These are phyloP conservation scores for Apiospora rasikravindrae DNA, from an alignment of 2,329 filamentous ascomycete genomes.

Conservation along the genomic window DNA sequence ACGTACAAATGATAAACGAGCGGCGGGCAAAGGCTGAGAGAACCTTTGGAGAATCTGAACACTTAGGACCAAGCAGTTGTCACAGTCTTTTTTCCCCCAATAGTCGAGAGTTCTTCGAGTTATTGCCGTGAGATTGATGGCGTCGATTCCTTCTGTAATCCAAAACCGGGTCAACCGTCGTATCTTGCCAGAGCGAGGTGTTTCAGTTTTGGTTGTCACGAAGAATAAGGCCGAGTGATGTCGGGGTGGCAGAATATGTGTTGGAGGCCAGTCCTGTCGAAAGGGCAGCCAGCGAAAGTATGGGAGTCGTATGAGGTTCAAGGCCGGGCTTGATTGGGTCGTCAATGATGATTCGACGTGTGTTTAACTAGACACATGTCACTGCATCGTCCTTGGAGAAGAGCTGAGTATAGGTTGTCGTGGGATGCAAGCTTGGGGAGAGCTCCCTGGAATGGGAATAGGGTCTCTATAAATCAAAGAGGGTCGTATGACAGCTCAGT, in stretches of 20 bases:
- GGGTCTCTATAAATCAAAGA: slow-evolving; percentile 45
- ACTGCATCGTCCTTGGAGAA: slow-evolving; percentile 12
- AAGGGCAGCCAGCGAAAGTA: background rate
- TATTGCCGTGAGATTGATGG: slow-evolving; percentile 2
- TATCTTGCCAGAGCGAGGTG: background rate
- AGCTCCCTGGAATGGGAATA: slow-evolving; percentile 32
- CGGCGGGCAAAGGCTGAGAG: slow-evolving; percentile 13
- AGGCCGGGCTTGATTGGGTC: background rate
- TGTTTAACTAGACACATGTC: background rate
- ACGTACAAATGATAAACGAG: slow-evolving; percentile 16
- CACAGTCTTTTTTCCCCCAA: background rate
- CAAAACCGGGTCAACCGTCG: slow-evolving; percentile 1
- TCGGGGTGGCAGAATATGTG: background rate
- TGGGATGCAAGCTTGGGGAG: slow-evolving; percentile 4
- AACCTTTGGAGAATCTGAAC: background rate
- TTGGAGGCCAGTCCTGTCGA: slow-evolving; percentile 8
- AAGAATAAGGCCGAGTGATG: background rate
- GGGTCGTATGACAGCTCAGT: slow-evolving; percentile 45
- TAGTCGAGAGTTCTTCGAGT: background rate
- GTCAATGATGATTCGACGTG: background rate
- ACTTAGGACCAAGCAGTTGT: background rate
- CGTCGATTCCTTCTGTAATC: background rate
- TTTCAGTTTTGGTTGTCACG: background rate
- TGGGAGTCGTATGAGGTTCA: background rate
- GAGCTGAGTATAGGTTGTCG: slow-evolving; percentile 14